Base-by-base conservation (phyloP, 139 green algal species). In the Coelastrella sp. region DNA sequence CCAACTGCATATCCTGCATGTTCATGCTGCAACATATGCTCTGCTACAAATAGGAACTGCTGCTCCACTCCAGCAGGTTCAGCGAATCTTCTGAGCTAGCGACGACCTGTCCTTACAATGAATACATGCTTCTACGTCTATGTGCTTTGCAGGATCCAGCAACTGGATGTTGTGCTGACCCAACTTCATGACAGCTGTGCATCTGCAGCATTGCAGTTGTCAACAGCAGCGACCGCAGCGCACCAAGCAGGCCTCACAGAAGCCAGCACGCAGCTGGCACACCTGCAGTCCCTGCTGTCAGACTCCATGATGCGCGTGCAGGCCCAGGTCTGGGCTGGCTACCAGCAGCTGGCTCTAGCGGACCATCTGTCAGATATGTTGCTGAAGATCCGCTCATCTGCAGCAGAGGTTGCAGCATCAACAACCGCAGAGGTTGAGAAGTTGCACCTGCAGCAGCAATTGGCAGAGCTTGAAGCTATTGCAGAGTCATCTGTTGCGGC, bases 291-390 rank as follows among this genome's bases (percentile, higher is more conserved):
- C 15, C 25, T 81, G 59, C 59, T 90, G 73, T 84, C 73, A 61
- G 72, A 57, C 22, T 73, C 85, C 24, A 83, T 90, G 17, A 7
- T 63, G 20, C 56, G 11, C n/a, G 73, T 90, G 58, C 85, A 90
- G 85, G 73, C 60, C 20, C 85, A 90, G 73, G 59, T 84, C 10
- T 90, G 85, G 85, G 73, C 59, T 6, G 85, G 73, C 0, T 90
- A 90, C 73, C 85, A 90, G 85, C 85, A 90, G 85, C 85, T 90
- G 22, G 85, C 85, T 6, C 74, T 90, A 7, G 85, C 85, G 76
- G 85, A 90, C 25, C 73, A 90, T 14, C 74, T 90, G 85, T 65
- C n/a, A 35, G 73, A 83, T 9, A 76, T 81, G n/a, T 59, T 90
- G 85, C 73, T 84, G 59, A 66, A 66, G 17, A 84, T 84, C 17